phyloP scores from a whole-genome alignment of 139 green algal species.

The Picochlorum sp. region DNA sequence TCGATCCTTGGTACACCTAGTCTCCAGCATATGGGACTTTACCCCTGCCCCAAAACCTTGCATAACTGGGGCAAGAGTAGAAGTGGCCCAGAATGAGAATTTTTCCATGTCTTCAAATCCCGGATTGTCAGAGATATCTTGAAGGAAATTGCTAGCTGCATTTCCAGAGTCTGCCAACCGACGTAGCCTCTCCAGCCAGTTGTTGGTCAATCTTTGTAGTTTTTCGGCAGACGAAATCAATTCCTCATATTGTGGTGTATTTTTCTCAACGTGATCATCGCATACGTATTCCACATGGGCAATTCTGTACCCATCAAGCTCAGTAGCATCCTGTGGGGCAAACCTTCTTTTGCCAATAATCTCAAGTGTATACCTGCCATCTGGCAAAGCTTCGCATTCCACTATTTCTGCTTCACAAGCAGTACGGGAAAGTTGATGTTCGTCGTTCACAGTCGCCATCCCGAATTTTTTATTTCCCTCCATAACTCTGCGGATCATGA shows the following conservation, averaged over 20 bases:
- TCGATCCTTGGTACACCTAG: too few relatives aligned
- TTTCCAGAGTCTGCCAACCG: too few relatives aligned
- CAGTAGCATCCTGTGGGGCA: slow-evolving; percentile 13
- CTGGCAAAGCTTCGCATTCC: slow-evolving; percentile 61
- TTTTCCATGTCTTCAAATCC: too few relatives aligned
- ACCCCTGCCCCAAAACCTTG: too few relatives aligned
- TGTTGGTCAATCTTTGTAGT: too few relatives aligned
- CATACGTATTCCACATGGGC: slow-evolving; percentile 20
- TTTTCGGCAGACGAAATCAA: not conserved
- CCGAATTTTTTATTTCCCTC: slow-evolving; percentile 56
- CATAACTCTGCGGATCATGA: slow-evolving; percentile 79
- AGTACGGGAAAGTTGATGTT: slow-evolving; percentile 26
- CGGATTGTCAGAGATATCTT: too few relatives aligned
- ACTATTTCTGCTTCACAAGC: slow-evolving; percentile 58
- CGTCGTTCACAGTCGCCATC: slow-evolving; percentile 43
- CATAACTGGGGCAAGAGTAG: too few relatives aligned
- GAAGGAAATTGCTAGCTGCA: too few relatives aligned
- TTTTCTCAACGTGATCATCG: slow-evolving; percentile 5
- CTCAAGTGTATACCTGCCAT: slow-evolving; percentile 68
- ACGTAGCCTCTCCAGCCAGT: too few relatives aligned
- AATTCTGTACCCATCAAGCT: slow-evolving; percentile 68
- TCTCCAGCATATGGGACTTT: too few relatives aligned
- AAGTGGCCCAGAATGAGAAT: too few relatives aligned
- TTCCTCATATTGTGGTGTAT: slow-evolving; percentile 5
- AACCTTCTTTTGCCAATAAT: slow-evolving; percentile 50